Evolutionary conservation across 805 yeast genomes (phyloP).

Genomic region (Metschnikowia similis): DNA sequence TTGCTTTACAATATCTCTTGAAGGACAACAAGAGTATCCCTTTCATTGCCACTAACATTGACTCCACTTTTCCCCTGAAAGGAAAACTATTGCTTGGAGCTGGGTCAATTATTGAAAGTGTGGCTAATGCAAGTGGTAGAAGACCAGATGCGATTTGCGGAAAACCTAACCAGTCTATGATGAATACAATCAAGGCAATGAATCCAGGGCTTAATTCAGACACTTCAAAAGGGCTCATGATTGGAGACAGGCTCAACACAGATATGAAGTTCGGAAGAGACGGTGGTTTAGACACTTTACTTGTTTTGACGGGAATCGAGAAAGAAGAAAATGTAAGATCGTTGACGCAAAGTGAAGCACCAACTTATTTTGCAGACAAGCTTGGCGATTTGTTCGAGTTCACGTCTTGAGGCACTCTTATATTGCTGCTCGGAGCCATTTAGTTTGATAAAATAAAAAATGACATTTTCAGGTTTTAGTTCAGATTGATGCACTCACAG

Average conservation of each 20-base stretch:
- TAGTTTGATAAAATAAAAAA: not conserved
- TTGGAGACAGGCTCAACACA: slow-evolving; percentile 93
- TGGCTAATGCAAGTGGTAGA: slow-evolving; percentile 72
- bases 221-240: slow-evolving; percentile 70
- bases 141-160: slow-evolving; percentile 83
- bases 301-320: slow-evolving; percentile 91
- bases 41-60: slow-evolving; percentile 91
- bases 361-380: slow-evolving; percentile 64
- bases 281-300: slow-evolving; percentile 80
- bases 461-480: not conserved
- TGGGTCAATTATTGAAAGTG: slow-evolving; percentile 80
- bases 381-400: slow-evolving; percentile 75
- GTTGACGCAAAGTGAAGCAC: slow-evolving; percentile 40
- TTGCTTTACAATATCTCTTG: slow-evolving; percentile 74
- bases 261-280: slow-evolving; percentile 89
- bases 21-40: slow-evolving; percentile 53
- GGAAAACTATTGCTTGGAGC: slow-evolving; percentile 91
- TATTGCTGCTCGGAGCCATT: slow-evolving; percentile 19
- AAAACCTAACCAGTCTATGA: slow-evolving; percentile 85
- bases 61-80: slow-evolving; percentile 88
- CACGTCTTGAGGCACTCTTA: slow-evolving; percentile 33
- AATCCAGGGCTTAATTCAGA: slow-evolving; percentile 45
- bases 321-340: slow-evolving; percentile 56
- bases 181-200: slow-evolving; percentile 78
- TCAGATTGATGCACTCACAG: not conserved